A percentile compares a stretch with the other conserved stretches of the same genome.
These are phyloP conservation scores for Naganishia albida DNA, from an alignment of 1,284 basidiomycete species.

Conservation along the genomic window DNA sequence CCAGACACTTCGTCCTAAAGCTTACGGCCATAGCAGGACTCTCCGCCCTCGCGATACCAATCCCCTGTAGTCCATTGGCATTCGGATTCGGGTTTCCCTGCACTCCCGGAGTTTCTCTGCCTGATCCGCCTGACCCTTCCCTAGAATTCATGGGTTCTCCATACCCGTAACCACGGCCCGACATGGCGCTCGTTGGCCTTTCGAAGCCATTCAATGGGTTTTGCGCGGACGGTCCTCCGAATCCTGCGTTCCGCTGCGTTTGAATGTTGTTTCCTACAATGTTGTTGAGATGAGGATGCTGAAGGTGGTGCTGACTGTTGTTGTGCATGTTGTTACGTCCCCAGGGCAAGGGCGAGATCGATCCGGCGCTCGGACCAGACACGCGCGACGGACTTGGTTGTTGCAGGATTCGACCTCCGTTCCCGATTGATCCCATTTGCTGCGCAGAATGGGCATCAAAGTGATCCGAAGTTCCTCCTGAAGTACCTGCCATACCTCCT, in stretches of 20 bases:
- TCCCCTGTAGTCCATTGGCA: conserved; percentile 12
- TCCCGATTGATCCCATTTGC: conserved; percentile 10
- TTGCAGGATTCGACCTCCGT: conserved; percentile 11
- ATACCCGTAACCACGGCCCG: conserved; percentile 4
- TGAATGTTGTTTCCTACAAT: background rate
- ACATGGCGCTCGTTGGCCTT: conserved; percentile 21
- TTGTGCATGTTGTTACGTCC: background rate
- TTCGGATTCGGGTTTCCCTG: background rate
- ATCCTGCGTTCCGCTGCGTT: conserved; percentile 2
- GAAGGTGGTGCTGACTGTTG: background rate
- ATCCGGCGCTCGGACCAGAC: background rate
- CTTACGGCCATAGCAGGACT: conserved; percentile 32
- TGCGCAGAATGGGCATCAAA: conserved; percentile 5
- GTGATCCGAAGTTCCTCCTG: background rate
- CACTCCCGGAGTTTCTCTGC: background rate
- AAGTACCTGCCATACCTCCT: background rate
- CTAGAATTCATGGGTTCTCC: background rate
- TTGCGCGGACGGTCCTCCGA: background rate
- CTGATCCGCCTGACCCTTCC: background rate
- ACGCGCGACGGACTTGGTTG: conserved; percentile 19
- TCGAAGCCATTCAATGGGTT: conserved; percentile 1
- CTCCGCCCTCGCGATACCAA: conserved; percentile 26
- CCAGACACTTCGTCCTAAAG: background rate
- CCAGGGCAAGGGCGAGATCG: conserved; percentile 21
- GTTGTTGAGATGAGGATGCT: too few species aligned